A percentile compares a stretch with the other conserved stretches of the same genome.
phyloP scores from a whole-genome alignment of 495 filamentous ascomycete genomes.

The Staphylotrichum tortipilum region DNA sequence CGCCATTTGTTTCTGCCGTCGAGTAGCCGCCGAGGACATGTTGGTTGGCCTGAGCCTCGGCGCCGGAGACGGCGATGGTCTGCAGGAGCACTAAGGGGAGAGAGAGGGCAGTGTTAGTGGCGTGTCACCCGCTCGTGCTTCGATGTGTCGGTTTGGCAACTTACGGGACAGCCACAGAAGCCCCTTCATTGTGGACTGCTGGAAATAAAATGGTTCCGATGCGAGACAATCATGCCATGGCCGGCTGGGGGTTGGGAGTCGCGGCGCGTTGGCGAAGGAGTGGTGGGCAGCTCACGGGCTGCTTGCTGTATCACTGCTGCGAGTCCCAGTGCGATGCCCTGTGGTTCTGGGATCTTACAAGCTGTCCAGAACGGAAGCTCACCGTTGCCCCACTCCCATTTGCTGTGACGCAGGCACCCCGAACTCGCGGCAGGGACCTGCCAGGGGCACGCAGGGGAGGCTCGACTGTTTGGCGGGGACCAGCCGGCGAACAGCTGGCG shows the following conservation, averaged over 20 bases:
- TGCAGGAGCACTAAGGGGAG: conserved; percentile 48
- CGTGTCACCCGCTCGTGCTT: conserved; percentile 5
- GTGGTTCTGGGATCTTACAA: background rate
- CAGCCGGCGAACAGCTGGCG: background rate
- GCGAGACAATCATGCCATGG: conserved; percentile 18
- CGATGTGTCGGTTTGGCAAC: conserved; percentile 7
- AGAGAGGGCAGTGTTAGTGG: conserved; percentile 14
- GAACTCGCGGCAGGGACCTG: too few relatives aligned
- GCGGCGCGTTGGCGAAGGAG: background rate
- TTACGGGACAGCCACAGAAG: conserved; percentile 36
- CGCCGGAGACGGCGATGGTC: conserved; percentile 27
- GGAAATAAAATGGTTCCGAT: conserved; percentile 6
- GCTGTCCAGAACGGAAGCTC: conserved; percentile 10
- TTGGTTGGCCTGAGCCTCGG: conserved; percentile 25
- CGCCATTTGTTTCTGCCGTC: conserved; percentile 16
- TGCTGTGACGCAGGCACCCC: background rate
- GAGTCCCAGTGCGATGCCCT: too few relatives aligned
- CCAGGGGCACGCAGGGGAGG: too few relatives aligned
- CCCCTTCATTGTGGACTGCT: conserved; percentile 29
- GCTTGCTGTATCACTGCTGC: background rate
- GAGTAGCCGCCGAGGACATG: conserved; percentile 24
- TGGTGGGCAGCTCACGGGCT: background rate
- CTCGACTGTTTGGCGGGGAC: background rate
- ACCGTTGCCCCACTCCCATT: background rate
- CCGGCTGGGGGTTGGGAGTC: background rate